phyloP scores from a whole-genome alignment of 2,329 filamentous ascomycete genomes.

The Stylonectria norvegica region DNA sequence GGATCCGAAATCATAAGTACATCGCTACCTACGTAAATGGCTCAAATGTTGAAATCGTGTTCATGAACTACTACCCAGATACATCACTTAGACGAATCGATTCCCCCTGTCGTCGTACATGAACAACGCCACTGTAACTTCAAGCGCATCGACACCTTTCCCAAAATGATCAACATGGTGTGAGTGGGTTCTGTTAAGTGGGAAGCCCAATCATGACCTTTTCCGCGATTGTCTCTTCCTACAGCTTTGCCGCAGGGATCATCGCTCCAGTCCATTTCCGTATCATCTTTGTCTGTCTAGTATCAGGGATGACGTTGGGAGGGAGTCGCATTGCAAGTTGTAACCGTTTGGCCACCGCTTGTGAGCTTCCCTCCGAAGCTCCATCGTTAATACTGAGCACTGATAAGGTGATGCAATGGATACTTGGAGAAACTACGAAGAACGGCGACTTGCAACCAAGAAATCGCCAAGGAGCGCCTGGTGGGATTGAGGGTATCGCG shows the following conservation, averaged over 20 bases:
- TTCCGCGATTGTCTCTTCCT: neutral
- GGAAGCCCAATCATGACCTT: neutral
- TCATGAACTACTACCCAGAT: neutral
- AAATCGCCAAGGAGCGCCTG: too few species aligned
- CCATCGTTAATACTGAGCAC: too few species aligned
- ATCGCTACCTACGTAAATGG: neutral
- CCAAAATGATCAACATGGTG: neutral
- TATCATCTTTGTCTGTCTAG: neutral
- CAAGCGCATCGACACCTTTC: neutral
- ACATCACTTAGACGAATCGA: neutral
- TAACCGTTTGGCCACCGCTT: too few species aligned
- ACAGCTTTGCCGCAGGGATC: neutral
- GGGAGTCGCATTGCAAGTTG: neutral
- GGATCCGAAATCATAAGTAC: neutral
- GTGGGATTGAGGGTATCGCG: too few species aligned
- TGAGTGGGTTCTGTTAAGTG: neutral
- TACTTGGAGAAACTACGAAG: too few species aligned
- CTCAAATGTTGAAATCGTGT: neutral
- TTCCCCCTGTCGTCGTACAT: neutral
- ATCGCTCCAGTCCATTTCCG: neutral
- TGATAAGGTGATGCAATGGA: too few species aligned
- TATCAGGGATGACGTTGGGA: neutral
- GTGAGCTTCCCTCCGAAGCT: too few species aligned
- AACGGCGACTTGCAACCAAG: too few species aligned
- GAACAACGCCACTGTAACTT: neutral